Evolutionary conservation across 75 land plant genomes (phyloP).

Genomic region (Pinus tabuliformis): DNA sequence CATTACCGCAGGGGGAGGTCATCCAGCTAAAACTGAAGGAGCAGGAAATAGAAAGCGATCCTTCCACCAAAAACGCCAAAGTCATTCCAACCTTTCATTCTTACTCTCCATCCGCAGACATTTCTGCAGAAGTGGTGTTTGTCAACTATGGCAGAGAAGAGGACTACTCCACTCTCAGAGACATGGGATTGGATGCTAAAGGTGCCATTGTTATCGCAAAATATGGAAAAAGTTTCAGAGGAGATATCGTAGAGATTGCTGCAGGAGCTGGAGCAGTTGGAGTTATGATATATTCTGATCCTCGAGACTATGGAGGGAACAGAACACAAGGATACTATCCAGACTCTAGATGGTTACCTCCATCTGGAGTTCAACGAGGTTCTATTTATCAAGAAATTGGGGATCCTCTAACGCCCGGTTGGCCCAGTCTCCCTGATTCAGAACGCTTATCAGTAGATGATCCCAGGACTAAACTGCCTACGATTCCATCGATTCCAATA

Average conservation of each 20-base stretch:
- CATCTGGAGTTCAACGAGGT: constrained; percentile 77
- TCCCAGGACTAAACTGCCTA: constrained; percentile 40
- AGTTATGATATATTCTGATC: constrained; percentile 61
- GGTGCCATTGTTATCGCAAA: constrained; percentile 61
- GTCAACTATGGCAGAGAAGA: constrained; percentile 57
- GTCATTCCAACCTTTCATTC: constrained; percentile 69
- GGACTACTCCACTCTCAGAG: constrained; percentile 53
- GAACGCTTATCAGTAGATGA: constrained; percentile 46
- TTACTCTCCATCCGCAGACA: constrained; percentile 80
- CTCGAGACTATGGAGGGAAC: constrained; percentile 53
- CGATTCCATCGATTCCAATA: constrained; percentile 77
- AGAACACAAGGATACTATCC: constrained; percentile 45
- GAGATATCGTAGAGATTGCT: constrained; percentile 71
- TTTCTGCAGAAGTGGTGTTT: constrained; percentile 48
- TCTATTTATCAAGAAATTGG: constrained; percentile 53
- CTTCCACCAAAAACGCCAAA: neutral
- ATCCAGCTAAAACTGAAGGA: neutral
- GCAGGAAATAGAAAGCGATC: neutral
- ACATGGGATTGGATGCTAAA: constrained; percentile 47
- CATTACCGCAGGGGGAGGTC: neutral
- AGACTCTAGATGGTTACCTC: constrained; percentile 68
- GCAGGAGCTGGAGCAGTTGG: constrained; percentile 62
- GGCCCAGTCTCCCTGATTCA: constrained; percentile 46
- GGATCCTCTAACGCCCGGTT: constrained; percentile 85
- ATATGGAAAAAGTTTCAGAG: constrained; percentile 37